phyloP scores from a whole-genome alignment of 768 basidiomycete species.

The Pholiota molesta region DNA sequence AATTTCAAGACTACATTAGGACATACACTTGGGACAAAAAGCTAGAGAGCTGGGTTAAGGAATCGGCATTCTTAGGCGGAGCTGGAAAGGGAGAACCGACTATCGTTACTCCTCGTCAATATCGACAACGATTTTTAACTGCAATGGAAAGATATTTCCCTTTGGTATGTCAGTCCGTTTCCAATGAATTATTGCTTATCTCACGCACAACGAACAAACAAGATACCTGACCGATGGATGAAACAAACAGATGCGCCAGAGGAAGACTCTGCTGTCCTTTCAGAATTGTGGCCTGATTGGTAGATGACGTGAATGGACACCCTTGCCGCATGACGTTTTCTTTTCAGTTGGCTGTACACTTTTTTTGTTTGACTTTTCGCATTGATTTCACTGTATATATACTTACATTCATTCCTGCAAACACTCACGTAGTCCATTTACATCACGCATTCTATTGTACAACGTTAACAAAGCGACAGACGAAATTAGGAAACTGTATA shows the following conservation, averaged over 20 bases:
- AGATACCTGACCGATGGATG: conserved; percentile 94
- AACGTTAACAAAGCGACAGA: conserved; percentile 15
- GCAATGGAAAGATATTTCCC: conserved; percentile 93
- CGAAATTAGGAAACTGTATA: conserved; percentile 18
- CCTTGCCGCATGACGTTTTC: too few relatives aligned
- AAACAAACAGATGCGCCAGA: conserved; percentile 80
- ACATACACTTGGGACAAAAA: conserved; percentile 99
- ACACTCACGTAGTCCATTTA: not conserved
- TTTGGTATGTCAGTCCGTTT: conserved; percentile 50
- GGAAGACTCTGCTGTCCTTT: conserved; percentile 62
- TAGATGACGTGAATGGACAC: conserved; percentile 25
- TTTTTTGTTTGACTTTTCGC: not conserved
- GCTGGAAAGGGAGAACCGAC: conserved; percentile 89
- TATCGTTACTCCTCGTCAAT: conserved; percentile 95
- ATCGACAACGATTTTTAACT: conserved; percentile 82
- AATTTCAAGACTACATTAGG: conserved; percentile 79
- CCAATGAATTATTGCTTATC: not conserved
- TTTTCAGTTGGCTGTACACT: not conserved
- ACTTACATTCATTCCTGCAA: conserved; percentile 15
- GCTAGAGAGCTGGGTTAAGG: conserved; percentile 97
- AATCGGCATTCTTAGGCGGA: conserved; percentile 86
- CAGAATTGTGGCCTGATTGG: conserved; percentile 71
- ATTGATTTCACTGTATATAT: not conserved
- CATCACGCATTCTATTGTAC: conserved; percentile 31
- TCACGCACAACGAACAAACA: not conserved